phyloP scores from a whole-genome alignment of 768 basidiomycete genomes.

The Auriscalpium orientale region DNA sequence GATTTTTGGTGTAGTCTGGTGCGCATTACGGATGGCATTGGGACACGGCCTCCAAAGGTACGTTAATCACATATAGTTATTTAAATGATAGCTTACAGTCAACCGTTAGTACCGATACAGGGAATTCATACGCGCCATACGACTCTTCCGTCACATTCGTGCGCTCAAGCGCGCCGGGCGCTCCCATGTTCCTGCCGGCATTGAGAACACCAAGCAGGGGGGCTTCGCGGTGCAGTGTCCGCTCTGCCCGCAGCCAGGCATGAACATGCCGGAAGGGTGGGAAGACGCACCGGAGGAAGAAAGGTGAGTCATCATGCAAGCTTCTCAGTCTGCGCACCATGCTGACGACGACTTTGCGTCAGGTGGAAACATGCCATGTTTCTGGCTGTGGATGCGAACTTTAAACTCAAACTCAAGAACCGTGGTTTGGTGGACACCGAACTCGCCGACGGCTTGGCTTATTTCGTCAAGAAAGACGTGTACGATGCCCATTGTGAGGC shows the following conservation, averaged over 20 bases:
- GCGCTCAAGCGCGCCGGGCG: background rate
- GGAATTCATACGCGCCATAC: background rate
- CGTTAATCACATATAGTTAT: background rate
- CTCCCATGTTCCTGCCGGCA: slow-evolving; percentile 1
- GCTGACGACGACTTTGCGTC: background rate
- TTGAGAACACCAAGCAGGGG: background rate
- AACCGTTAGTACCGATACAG: background rate
- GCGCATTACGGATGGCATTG: background rate
- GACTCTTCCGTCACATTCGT: background rate
- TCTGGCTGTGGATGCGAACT: slow-evolving; percentile 2
- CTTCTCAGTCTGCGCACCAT: background rate
- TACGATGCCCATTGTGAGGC: background rate
- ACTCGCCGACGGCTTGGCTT: background rate
- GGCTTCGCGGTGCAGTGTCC: slow-evolving; percentile 2
- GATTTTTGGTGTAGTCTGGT: slow-evolving; percentile 3
- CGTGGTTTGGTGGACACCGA: background rate
- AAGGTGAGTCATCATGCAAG: background rate
- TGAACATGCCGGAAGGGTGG: slow-evolving; percentile 4
- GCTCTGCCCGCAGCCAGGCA: slow-evolving; percentile 3
- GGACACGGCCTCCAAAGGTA: background rate
- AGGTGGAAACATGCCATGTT: background rate
- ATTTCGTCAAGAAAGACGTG: background rate
- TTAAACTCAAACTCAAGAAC: background rate
- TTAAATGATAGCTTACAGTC: too few relatives aligned
- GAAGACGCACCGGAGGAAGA: background rate